Conservation (phyloP, 2,329 filamentous ascomycete genomes). For the Trichoderma koningiopsis region DNA sequence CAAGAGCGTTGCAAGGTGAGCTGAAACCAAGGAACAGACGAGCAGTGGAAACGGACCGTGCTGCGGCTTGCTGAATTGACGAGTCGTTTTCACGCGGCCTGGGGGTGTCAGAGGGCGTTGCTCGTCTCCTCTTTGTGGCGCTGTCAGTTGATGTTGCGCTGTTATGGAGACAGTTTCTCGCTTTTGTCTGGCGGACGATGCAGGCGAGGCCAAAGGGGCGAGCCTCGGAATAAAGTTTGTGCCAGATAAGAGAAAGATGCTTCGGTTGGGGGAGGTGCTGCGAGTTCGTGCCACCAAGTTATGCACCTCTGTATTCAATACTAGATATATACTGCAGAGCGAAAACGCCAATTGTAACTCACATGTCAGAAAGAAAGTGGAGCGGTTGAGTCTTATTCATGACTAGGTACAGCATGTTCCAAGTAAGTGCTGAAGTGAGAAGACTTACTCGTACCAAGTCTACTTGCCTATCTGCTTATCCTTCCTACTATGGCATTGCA, state of each 20-base stretch:
- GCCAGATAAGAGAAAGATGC: constrained; percentile 12
- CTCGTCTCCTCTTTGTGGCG: constrained; percentile 12
- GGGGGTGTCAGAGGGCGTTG: not conserved
- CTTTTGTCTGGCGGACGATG: constrained; percentile 8
- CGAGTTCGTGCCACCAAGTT: not conserved
- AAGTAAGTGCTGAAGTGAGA: not conserved
- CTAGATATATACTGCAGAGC: not conserved
- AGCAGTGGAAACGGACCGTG: not conserved
- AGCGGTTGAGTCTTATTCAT: not conserved
- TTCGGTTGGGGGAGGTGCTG: not conserved
- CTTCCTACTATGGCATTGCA: not conserved
- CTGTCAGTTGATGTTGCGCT: not conserved
- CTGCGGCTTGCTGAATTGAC: not conserved
- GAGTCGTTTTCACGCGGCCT: constrained; percentile 13
- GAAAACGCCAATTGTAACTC: not conserved
- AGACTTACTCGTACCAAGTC: not conserved
- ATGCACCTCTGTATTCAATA: not conserved
- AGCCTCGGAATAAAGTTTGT: constrained; percentile 22
- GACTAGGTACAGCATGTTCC: not conserved
- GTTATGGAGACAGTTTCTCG: not conserved
- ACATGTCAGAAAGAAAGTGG: not conserved
- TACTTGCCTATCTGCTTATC: not conserved
- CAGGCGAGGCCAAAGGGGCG: constrained; percentile 9
- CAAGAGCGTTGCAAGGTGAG: constrained; percentile 4
- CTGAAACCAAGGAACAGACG: constrained; percentile 2